phyloP scores from a whole-genome alignment of 495 filamentous ascomycete genomes.

The Tuber melanosporum region DNA sequence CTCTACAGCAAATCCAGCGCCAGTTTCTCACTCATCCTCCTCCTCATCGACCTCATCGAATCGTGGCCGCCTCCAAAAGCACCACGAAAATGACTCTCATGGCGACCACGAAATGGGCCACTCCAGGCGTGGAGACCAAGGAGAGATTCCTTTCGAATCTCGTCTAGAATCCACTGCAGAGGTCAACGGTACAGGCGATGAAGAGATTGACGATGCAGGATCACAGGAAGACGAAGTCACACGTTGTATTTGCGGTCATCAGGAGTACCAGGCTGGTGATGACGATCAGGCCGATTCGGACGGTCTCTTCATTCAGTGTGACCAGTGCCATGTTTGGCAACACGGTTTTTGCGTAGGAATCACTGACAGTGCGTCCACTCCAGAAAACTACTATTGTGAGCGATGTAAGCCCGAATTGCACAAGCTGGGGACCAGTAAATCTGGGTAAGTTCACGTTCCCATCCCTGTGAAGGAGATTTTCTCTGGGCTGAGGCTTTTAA shows the following conservation, averaged over 20 bases:
- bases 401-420: conserved; percentile 87
- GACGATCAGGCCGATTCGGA: conserved; percentile 73
- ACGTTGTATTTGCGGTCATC: conserved; percentile 86
- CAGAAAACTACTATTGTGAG: conserved; percentile 97
- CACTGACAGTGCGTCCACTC: conserved; percentile 81
- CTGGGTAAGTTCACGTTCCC: conserved; percentile 64
- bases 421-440: conserved; percentile 65
- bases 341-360: conserved; percentile 98
- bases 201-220: conserved; percentile 58
- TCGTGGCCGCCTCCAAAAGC: conserved; percentile 42
- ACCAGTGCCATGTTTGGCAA: conserved; percentile 96
- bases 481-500: not conserved
- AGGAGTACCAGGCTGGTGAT: conserved; percentile 83
- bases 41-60: conserved; percentile 62
- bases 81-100: conserved; percentile 37
- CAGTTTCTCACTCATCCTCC: conserved; percentile 66
- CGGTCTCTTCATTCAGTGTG: conserved; percentile 96
- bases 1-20: conserved; percentile 48
- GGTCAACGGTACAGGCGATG: conserved; percentile 57
- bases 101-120: conserved; percentile 49
- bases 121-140: conserved; percentile 60
- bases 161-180: conserved; percentile 32
- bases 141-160: conserved; percentile 32
- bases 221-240: conserved; percentile 76
- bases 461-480: not conserved